Evolutionary conservation across 106 monocot genomes (phyloP).

Genomic region (Allium cepa): DNA sequence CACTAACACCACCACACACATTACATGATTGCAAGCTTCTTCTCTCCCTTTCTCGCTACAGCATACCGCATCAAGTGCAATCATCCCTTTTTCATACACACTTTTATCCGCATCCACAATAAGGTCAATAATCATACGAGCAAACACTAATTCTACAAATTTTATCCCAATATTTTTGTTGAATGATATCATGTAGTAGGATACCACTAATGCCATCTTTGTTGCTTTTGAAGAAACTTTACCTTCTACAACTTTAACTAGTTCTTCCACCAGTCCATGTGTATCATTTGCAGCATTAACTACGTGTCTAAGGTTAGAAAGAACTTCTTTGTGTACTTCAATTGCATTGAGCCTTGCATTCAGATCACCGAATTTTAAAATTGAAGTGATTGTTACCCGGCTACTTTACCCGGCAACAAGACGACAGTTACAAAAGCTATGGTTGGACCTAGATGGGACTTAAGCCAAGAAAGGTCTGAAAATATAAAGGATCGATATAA

Average conservation of each 20-base stretch:
- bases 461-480: too few species aligned
- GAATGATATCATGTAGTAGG: conserved; percentile 31
- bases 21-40: conserved; percentile 10
- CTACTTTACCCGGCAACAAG: too few species aligned
- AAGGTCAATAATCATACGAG: conserved; percentile 35
- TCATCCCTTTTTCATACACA: conserved; percentile 41
- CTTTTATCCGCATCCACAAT: conserved; percentile 59
- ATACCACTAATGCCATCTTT: conserved; percentile 40
- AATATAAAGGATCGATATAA: too few species aligned
- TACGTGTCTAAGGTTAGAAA: neutral
- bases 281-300: conserved; percentile 8
- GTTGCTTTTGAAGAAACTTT: conserved; percentile 52
- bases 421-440: too few species aligned
- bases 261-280: conserved; percentile 21
- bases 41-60: conserved; percentile 11
- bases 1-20: conserved; percentile 31
- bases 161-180: conserved; percentile 3
- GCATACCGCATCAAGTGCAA: conserved; percentile 22
- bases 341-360: conserved; percentile 33
- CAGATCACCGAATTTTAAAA: conserved; percentile 21
- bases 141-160: conserved; percentile 31
- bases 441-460: too few species aligned
- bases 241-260: conserved; percentile 31
- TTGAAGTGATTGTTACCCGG: conserved; percentile 28
- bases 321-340: conserved; percentile 25